phyloP scores from a whole-genome alignment of 2,329 filamentous ascomycete species.

The Colletotrichum orbiculare region DNA sequence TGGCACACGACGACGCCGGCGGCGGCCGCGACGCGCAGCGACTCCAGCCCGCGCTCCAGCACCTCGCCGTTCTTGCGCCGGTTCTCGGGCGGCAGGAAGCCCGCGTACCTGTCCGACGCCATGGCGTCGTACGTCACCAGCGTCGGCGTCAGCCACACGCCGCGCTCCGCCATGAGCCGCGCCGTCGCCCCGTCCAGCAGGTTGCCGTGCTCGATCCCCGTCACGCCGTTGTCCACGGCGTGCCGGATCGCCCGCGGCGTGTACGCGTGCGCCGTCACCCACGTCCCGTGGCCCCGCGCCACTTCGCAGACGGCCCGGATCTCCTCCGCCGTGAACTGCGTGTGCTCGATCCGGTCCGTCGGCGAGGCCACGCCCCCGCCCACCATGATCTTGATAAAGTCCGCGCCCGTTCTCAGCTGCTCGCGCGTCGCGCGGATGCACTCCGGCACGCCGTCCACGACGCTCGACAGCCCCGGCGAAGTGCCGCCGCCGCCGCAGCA shows the following conservation, averaged over 20 bases:
- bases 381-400: slow-evolving; percentile 73
- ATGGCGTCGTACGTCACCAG: slow-evolving; percentile 63
- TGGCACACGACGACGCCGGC: slow-evolving; percentile 67
- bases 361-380: slow-evolving; percentile 67
- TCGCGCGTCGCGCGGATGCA: slow-evolving; percentile 64
- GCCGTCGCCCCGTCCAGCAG: slow-evolving; percentile 56
- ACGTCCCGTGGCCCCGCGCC: slow-evolving; percentile 60
- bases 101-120: slow-evolving; percentile 54
- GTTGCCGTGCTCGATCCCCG: slow-evolving; percentile 62
- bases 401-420: slow-evolving; percentile 64
- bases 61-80: slow-evolving; percentile 63
- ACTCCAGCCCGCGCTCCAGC: slow-evolving; percentile 56
- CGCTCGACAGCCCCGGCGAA: slow-evolving; percentile 53
- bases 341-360: slow-evolving; percentile 62
- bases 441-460: slow-evolving; percentile 65
- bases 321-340: slow-evolving; percentile 68
- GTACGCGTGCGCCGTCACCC: slow-evolving; percentile 69
- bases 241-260: slow-evolving; percentile 65
- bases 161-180: slow-evolving; percentile 59
- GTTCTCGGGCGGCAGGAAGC: slow-evolving; percentile 56
- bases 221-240: slow-evolving; percentile 65
- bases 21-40: slow-evolving; percentile 59
- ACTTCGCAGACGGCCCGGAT: slow-evolving; percentile 64
- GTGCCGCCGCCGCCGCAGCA: slow-evolving; percentile 58
- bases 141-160: slow-evolving; percentile 64